These are phyloP conservation scores for Stachybotrys elegans DNA, from an alignment of 2,329 filamentous ascomycete genomes.

Conservation along the genomic window DNA sequence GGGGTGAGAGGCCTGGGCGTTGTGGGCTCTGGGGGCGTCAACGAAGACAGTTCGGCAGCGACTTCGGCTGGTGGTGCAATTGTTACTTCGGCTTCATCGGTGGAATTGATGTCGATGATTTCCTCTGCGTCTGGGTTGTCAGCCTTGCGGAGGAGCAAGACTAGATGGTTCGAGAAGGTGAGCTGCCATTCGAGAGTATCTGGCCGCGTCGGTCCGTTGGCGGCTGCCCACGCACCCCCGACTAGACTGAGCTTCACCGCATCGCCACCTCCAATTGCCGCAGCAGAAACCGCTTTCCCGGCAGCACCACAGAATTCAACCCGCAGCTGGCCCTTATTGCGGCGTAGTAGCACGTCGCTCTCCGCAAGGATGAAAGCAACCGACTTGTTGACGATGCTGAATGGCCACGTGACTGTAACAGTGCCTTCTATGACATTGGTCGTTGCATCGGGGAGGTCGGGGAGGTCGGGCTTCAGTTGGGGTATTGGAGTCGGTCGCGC, in stretches of 20 bases:
- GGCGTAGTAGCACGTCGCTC: conserved; percentile 74
- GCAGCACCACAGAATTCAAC: conserved; percentile 67
- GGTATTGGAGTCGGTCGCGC: background rate
- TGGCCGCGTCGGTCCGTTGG: conserved; percentile 40
- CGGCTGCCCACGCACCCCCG: conserved; percentile 61
- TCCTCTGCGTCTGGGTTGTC: conserved; percentile 36
- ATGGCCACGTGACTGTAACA: conserved; percentile 87
- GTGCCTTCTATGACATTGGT: conserved; percentile 57
- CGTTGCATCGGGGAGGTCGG: conserved; percentile 36
- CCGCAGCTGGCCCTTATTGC: conserved; percentile 73
- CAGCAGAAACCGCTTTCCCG: conserved; percentile 63
- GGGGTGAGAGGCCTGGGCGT: conserved; percentile 13
- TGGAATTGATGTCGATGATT: conserved; percentile 49
- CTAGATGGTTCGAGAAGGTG: conserved; percentile 45
- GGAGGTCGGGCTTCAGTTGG: conserved; percentile 13
- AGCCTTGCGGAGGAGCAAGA: conserved; percentile 35
- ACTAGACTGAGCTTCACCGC: conserved; percentile 63
- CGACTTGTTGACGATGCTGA: conserved; percentile 69
- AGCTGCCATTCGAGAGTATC: conserved; percentile 55
- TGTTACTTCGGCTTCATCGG: conserved; percentile 26
- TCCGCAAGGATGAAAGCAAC: conserved; percentile 80
- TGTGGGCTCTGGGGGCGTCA: conserved; percentile 5
- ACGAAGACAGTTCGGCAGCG: background rate
- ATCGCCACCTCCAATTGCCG: conserved; percentile 73
- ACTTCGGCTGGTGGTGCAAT: background rate